Evolutionary conservation across 257 asterid species (phyloP), one percentile per base, ranked within the genome.

Genomic region (Solanum microdontum): DNA sequence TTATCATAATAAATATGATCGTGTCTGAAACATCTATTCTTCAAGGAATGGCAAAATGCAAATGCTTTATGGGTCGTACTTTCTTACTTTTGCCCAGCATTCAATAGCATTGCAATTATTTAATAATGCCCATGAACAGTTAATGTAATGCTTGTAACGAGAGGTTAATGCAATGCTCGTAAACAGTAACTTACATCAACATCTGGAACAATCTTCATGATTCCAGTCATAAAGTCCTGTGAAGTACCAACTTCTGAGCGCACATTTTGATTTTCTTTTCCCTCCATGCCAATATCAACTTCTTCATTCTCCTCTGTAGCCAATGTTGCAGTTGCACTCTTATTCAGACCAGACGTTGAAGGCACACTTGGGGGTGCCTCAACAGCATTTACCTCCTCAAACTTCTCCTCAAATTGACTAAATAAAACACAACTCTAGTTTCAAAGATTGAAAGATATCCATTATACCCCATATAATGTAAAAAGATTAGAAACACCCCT

Each of bases 161-260:
- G 28, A 33, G 15, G 82, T 73, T 73, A 73, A 84, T 37, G 82
- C 51, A 26, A 36, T 80, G 60, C 62, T 64, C 32, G 73, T 37
- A 72, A 87, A 51, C 68, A 86, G 68, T 24, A 89, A 91, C 99
- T 97, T 92, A 97, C 99, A 88, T 95, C 95, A 80, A 95, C 98
- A 75, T 94, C 96, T 6, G 99, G 98, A 75, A 93, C 96, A 66
- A 97, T 95, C 88, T 94, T 95, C 95, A 95, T 91, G 85, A 97
- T 95, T 89, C 98, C 98, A 77, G 91, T 91, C 88, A 91, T 92
- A 79, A 93, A 92, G 87, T 97, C 98, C 88, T 92, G 96, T 21
- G 98, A 95, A 77, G 95, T 88, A 82, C 94, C 93, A 2, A 93
- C 82, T 13, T 94, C 98, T 36, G 94, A 80, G 88, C 91, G 89